Conservation (phyloP, 2,329 filamentous ascomycete species). For the Colletotrichum incanum region DNA sequence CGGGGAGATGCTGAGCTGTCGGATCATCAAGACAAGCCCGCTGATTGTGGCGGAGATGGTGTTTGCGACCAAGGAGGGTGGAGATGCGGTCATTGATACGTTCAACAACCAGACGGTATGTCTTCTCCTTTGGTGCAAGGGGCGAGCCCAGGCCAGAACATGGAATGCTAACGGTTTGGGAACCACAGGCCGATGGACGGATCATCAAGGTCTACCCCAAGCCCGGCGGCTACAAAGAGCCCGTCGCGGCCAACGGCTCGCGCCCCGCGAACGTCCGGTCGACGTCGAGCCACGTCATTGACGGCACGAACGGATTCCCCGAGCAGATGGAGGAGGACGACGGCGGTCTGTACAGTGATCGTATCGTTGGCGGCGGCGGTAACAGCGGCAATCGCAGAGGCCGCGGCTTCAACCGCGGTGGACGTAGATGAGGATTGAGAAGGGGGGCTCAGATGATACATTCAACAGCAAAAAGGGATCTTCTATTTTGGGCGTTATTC, state of each 20-base stretch:
- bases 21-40: slow-evolving; percentile 76
- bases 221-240: slow-evolving; percentile 59
- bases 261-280: slow-evolving; percentile 47
- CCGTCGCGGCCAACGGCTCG: slow-evolving; percentile 38
- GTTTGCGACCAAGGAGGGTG: slow-evolving; percentile 80
- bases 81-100: slow-evolving; percentile 80
- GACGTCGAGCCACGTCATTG: slow-evolving; percentile 61
- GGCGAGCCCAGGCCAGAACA: neutral
- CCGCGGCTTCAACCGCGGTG: slow-evolving; percentile 41
- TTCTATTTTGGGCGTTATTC: slow-evolving; percentile 7
- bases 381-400: slow-evolving; percentile 44
- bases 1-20: slow-evolving; percentile 78
- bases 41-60: slow-evolving; percentile 85
- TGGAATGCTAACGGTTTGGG: slow-evolving; percentile 11
- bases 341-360: slow-evolving; percentile 67
- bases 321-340: slow-evolving; percentile 62
- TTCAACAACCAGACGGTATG: slow-evolving; percentile 86
- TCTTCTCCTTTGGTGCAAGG: slow-evolving; percentile 32
- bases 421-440: slow-evolving; percentile 13
- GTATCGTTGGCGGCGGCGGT: slow-evolving; percentile 49
- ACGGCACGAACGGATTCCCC: slow-evolving; percentile 69
- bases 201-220: slow-evolving; percentile 82
- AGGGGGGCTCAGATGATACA: neutral
- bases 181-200: slow-evolving; percentile 78
- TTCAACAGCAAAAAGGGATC: neutral